Percentiles rank a stretch among this genome's conserved stretches.
These are phyloP conservation scores for Schizopora paradoxa DNA, from an alignment of 1,284 basidiomycete genomes.

Conservation along the genomic window DNA sequence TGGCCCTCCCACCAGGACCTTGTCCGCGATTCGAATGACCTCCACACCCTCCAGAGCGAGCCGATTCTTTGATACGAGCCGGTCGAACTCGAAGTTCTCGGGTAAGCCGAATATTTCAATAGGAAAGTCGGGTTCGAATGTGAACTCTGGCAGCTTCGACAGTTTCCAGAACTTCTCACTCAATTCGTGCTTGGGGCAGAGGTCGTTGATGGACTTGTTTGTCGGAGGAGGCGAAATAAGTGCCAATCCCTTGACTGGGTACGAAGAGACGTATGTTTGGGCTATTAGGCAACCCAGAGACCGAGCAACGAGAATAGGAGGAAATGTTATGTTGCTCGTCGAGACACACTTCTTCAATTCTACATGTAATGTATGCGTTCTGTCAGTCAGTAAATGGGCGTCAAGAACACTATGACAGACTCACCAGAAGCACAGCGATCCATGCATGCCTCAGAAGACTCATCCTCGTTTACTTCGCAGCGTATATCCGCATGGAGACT, in stretches of 20 bases:
- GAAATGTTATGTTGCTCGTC: conserved; percentile 50
- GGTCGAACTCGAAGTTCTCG: no score
- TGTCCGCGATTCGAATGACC: no score
- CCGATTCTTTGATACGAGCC: no score
- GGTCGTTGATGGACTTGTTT: conserved; percentile 31
- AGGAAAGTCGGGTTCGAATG: conserved; percentile 61
- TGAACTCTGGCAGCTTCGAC: conserved; percentile 40
- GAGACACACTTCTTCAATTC: conserved; percentile 30
- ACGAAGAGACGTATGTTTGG: conserved; percentile 61
- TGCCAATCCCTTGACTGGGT: conserved; percentile 56
- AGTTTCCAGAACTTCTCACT: no score
- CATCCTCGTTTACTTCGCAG: background rate
- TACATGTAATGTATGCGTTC: conserved; percentile 2
- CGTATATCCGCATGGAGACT: conserved; percentile 12
- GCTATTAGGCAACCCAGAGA: conserved; percentile 49
- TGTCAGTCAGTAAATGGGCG: background rate
- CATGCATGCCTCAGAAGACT: conserved; percentile 6
- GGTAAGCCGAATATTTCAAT: no score
- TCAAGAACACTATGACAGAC: background rate
- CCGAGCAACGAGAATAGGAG: conserved; percentile 57
- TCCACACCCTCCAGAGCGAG: no score
- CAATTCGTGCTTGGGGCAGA: no score
- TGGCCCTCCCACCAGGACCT: no score
- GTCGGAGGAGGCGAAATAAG: conserved; percentile 52
- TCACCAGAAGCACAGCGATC: conserved; percentile 12